Evolutionary conservation across 2,329 filamentous ascomycete genomes (phyloP).

Genomic region (Polychaeton citri): DNA sequence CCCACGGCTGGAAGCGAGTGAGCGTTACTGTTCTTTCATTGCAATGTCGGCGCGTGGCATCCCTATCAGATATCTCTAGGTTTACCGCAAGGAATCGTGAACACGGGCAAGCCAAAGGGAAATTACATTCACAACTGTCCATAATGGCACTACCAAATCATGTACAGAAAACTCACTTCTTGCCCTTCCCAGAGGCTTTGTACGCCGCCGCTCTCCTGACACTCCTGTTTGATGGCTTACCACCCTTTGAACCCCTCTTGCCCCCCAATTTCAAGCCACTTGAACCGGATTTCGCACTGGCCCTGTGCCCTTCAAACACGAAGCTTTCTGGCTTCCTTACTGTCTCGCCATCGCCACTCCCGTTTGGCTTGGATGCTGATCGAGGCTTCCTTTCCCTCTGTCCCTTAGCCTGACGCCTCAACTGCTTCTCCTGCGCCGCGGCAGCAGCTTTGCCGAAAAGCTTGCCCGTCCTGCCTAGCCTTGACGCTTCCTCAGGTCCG

Average conservation of each 20-base stretch:
- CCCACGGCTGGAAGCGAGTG: too few species aligned
- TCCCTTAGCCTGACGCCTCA: conserved; percentile 13
- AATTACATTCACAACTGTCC: too few species aligned
- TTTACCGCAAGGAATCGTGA: too few species aligned
- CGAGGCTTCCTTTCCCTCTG: conserved; percentile 2
- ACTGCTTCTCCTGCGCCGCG: conserved; percentile 25
- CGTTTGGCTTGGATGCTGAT: conserved; percentile 3
- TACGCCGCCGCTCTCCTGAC: conserved; percentile 32
- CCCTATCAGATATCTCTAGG: too few species aligned
- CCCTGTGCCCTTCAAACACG: conserved; percentile 71
- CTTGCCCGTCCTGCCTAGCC: conserved; percentile 59
- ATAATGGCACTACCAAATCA: too few species aligned
- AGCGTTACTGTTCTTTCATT: too few species aligned
- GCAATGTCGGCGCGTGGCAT: too few species aligned
- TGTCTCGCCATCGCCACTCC: conserved; percentile 3
- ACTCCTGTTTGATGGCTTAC: conserved; percentile 29
- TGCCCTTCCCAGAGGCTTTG: conserved; percentile 29
- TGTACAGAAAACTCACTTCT: conserved; percentile 6
- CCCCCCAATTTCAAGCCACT: conserved; percentile 48
- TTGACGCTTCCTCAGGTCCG: conserved; percentile 55
- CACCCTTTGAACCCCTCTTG: conserved; percentile 33
- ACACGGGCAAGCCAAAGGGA: too few species aligned
- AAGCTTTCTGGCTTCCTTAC: conserved; percentile 53
- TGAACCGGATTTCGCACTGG: conserved; percentile 51
- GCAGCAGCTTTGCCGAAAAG: conserved; percentile 60